Evolutionary conservation across 2,329 filamentous ascomycete genomes (phyloP).

Genomic region (Pseudogymnoascus sp.): DNA sequence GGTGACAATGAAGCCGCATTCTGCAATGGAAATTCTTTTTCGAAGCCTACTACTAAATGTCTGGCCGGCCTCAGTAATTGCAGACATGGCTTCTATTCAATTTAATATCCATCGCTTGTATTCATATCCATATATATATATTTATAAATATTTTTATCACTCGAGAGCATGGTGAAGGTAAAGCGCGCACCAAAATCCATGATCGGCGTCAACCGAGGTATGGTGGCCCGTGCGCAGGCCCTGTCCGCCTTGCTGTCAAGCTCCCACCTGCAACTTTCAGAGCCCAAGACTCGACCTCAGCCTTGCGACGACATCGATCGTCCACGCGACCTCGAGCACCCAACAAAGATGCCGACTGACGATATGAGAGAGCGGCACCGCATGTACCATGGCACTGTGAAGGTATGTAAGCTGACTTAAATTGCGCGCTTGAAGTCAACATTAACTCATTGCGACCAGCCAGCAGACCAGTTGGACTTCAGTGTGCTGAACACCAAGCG

Average conservation of each 20-base stretch:
- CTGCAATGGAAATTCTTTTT: background rate
- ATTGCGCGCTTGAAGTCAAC: background rate
- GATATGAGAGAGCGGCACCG: background rate
- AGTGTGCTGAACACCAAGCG: background rate
- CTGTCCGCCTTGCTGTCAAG: background rate
- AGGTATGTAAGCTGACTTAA: background rate
- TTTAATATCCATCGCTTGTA: background rate
- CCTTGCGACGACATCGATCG: background rate
- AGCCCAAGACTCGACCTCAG: background rate
- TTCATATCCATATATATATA: background rate
- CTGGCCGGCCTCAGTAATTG: background rate
- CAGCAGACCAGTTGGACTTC: background rate
- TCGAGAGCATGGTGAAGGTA: background rate
- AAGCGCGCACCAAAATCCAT: slow-evolving; percentile 6
- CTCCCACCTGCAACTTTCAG: background rate
- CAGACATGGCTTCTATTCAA: background rate
- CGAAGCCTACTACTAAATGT: background rate
- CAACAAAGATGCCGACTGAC: background rate
- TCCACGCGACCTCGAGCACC: background rate
- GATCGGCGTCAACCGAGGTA: slow-evolving; percentile 6
- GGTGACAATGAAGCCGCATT: background rate
- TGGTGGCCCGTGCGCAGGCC: slow-evolving; percentile 6
- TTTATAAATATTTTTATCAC: background rate
- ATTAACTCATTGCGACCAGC: background rate
- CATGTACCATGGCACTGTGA: background rate